A percentile compares a stretch with the other conserved stretches of the same genome.
phyloP scores from a whole-genome alignment of 1,139 yeast genomes.

The Blastobotrys illinoisensis region DNA sequence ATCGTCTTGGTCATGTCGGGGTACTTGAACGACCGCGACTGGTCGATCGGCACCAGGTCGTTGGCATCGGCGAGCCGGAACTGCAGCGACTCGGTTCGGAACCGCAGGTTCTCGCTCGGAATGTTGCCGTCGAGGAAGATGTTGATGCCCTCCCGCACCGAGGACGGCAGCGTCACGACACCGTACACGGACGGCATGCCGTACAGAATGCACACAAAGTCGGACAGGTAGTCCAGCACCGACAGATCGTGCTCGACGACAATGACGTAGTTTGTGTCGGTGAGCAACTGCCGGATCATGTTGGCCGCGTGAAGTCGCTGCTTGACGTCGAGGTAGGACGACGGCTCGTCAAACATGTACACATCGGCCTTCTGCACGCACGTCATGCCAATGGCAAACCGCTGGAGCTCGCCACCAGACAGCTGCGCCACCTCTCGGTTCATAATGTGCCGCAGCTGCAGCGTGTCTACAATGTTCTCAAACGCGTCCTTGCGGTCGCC shows the following conservation, averaged over 20 bases:
- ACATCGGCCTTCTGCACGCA: slow-evolving; percentile 93
- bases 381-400: slow-evolving; percentile 96
- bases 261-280: slow-evolving; percentile 72
- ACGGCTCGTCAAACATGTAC: slow-evolving; percentile 98
- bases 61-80: slow-evolving; percentile 87
- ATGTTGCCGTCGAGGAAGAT: slow-evolving; percentile 97
- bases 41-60: slow-evolving; percentile 71
- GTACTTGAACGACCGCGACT: slow-evolving; percentile 69
- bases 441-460: slow-evolving; percentile 70
- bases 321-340: slow-evolving; percentile 95
- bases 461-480: slow-evolving; percentile 56
- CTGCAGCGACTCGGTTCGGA: slow-evolving; percentile 91
- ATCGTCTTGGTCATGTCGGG: slow-evolving; percentile 84
- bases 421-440: slow-evolving; percentile 82
- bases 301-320: slow-evolving; percentile 98
- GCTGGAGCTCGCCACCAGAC: slow-evolving; percentile 97
- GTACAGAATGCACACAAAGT: slow-evolving; percentile 89
- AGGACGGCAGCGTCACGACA: slow-evolving; percentile 91
- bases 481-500: slow-evolving; percentile 60
- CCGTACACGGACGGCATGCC: slow-evolving; percentile 99
- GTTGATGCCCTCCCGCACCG: slow-evolving; percentile 98
- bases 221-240: slow-evolving; percentile 92
- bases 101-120: slow-evolving; percentile 93
- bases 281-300: slow-evolving; percentile 78
- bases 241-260: slow-evolving; percentile 98